These are phyloP conservation scores for Starmerella khaoyaiensis DNA, from an alignment of 805 yeast genomes.

Conservation along the genomic window DNA sequence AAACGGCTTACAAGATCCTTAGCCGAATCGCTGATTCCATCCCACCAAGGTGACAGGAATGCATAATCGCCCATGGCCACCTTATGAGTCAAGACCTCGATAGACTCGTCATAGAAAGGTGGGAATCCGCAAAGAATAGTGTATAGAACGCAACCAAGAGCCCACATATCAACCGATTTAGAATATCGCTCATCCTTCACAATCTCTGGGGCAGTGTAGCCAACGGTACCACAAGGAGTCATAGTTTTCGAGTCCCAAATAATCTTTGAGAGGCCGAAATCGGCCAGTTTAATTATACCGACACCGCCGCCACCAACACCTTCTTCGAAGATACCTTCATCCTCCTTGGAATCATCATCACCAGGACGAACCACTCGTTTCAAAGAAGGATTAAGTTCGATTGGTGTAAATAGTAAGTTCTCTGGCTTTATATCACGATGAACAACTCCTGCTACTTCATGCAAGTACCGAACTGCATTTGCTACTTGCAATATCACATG, in stretches of 20 bases:
- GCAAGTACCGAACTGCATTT: slow-evolving; percentile 54
- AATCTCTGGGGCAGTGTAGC: slow-evolving; percentile 96
- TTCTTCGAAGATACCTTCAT: slow-evolving; percentile 74
- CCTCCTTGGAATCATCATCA: slow-evolving; percentile 41
- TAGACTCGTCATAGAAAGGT: slow-evolving; percentile 81
- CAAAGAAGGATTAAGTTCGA: slow-evolving; percentile 33
- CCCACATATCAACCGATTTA: slow-evolving; percentile 97
- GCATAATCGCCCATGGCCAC: slow-evolving; percentile 71
- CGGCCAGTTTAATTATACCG: slow-evolving; percentile 82
- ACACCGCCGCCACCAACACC: slow-evolving; percentile 88
- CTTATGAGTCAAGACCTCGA: slow-evolving; percentile 59
- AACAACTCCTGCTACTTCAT: slow-evolving; percentile 56
- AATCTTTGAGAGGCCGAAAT: slow-evolving; percentile 87
- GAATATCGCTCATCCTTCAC: slow-evolving; percentile 88
- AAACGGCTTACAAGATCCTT: slow-evolving; percentile 55
- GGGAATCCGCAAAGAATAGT: slow-evolving; percentile 95
- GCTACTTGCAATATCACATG: slow-evolving; percentile 66
- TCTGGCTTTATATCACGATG: slow-evolving; percentile 80
- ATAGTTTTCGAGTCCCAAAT: slow-evolving; percentile 78
- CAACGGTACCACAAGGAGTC: slow-evolving; percentile 98
- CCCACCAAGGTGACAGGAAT: slow-evolving; percentile 81
- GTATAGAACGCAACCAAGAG: slow-evolving; percentile 88
- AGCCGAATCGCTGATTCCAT: slow-evolving; percentile 57
- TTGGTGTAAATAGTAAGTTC: slow-evolving; percentile 52
- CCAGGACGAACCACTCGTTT: slow-evolving; percentile 28